These are phyloP conservation scores for Paecilomyces fulvus DNA, from an alignment of 2,329 filamentous ascomycete species.

Conservation along the genomic window DNA sequence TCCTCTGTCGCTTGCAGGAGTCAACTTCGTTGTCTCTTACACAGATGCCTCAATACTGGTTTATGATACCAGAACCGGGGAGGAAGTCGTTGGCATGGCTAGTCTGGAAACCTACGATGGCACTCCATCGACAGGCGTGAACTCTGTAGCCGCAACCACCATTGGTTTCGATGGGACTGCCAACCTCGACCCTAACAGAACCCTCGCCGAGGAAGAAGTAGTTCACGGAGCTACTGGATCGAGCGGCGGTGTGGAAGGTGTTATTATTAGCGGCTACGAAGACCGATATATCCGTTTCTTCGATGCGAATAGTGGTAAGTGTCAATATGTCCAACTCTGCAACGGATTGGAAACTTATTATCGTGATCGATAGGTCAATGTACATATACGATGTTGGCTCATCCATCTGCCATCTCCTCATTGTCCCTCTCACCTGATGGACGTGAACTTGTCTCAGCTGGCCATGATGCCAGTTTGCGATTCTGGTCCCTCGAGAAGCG, in stretches of 20 bases:
- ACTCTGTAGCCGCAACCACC: conserved; percentile 81
- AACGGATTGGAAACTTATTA: conserved; percentile 10
- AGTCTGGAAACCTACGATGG: conserved; percentile 91
- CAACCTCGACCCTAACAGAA: conserved; percentile 54
- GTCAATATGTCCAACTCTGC: neutral
- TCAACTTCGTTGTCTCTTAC: conserved; percentile 89
- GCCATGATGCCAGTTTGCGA: conserved; percentile 87
- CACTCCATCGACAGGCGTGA: conserved; percentile 73
- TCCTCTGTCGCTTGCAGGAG: conserved; percentile 72
- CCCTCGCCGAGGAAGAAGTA: conserved; percentile 60
- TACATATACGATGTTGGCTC: conserved; percentile 97
- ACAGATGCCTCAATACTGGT: conserved; percentile 83
- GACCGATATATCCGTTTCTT: conserved; percentile 95
- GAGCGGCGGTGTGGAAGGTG: conserved; percentile 76
- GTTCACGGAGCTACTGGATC: conserved; percentile 76
- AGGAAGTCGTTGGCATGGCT: conserved; percentile 87
- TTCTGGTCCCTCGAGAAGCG: conserved; percentile 98
- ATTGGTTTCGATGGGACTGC: conserved; percentile 62
- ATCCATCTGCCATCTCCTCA: conserved; percentile 85
- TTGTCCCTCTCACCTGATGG: conserved; percentile 89
- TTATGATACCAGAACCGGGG: conserved; percentile 85
- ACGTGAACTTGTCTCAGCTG: conserved; percentile 86
- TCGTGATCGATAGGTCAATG: conserved; percentile 66
- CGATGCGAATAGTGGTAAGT: conserved; percentile 95
- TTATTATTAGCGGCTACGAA: conserved; percentile 93